Base-by-base conservation (phyloP, 768 basidiomycete genomes). In the Suillus clintonianus region DNA sequence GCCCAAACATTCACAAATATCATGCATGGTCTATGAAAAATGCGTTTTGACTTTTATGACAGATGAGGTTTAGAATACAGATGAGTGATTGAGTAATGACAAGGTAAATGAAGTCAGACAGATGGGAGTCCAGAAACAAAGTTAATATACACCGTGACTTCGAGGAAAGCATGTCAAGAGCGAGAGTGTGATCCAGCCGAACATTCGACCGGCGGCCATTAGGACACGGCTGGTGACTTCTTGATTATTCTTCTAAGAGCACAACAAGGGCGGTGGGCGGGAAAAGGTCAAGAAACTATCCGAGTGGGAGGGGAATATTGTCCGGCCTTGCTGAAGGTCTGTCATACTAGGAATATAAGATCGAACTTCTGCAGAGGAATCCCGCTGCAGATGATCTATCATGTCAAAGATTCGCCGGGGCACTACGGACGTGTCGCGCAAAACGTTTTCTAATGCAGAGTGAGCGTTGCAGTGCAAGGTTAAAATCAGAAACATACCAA, bases 291-390 rank as follows among this genome's bases (percentile, higher is more conserved):
- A 73, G 59, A 72, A 78, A 57, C 66, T 69, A 57, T 68, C 68
- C 43, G 68, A 60, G 34, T 42, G 66, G 19, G 67, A 61, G 55
- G 24, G 37, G 41, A 68, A 67, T 32, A 61, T 59, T 10, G 51
- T n/a, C 19, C 32, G 62, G 53, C 72, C 53, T 41, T 51, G 64
- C 45, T 61, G 61, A 60, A 66, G 57, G 55, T 61, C 65, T 61
- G 69, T 63, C n/a, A 76, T 64, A 59, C 76, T 72, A 43, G 77
- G 80, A 61, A 87, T 80, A 68, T 86, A 91, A 50, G 87, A 81
- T 68, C 79, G 82, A 62, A 90, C 89, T 70, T 89, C 88, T 65
- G 79, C 77, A 56, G 87, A 89, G 48, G 71, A 64, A 72, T 92
- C 90, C 61, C 77, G 78, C 45, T 81, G 82, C 47, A 91, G 79